Base-by-base conservation (phyloP, 1,284 basidiomycete genomes). In the Trichosporon faecale region DNA sequence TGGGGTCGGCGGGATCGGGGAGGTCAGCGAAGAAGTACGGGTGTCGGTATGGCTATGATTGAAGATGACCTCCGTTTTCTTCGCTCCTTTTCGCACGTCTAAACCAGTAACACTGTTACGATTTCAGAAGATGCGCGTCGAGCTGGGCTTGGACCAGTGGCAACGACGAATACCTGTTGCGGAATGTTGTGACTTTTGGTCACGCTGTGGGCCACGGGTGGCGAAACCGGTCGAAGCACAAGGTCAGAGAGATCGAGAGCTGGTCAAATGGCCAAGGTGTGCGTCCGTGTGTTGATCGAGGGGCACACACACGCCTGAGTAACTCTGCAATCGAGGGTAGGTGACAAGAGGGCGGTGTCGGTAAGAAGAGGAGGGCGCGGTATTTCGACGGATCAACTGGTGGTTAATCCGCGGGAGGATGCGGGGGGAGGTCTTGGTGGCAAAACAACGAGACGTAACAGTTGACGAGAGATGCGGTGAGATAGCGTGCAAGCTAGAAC, bases 1-100 rank as follows among this genome's bases (percentile, higher is more conserved):
- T 37, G 64, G 74, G 64, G 27, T 66, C 69, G 72, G 66, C 33
- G 23, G 69, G 72, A 71, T 63, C 18, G 75, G 74, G 76, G 75
- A 80, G 76, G 78, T 69, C 75, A 77, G 78, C 80, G 79, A 80
- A 80, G 80, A 80, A 81, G 80, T 81, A 74, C 80, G 80, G 78
- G 70, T 72, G 75, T 73, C 73, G 77, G 74, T 75, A 80, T 78
- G 79, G 60, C 76, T 79, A 76, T 76, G 78, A 78, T 73, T 75
- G 29, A 64, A 14, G 40, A 40, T 71, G 73, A 69, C 75, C 70
- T 70, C 79, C 78, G 79, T 80, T 81, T 80, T 79, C 78, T 81
- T 78, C 78, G 80, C 79, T 70, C 80, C 80, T 79, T 37, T 68
- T 61, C 57, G 57, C 57, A n/a, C 33, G 57, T 61, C 57, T 31